A percentile compares a stretch with the other conserved stretches of the same genome.
phyloP scores from a whole-genome alignment of 2,329 filamentous ascomycete genomes.

The Diaporthe sp. region DNA sequence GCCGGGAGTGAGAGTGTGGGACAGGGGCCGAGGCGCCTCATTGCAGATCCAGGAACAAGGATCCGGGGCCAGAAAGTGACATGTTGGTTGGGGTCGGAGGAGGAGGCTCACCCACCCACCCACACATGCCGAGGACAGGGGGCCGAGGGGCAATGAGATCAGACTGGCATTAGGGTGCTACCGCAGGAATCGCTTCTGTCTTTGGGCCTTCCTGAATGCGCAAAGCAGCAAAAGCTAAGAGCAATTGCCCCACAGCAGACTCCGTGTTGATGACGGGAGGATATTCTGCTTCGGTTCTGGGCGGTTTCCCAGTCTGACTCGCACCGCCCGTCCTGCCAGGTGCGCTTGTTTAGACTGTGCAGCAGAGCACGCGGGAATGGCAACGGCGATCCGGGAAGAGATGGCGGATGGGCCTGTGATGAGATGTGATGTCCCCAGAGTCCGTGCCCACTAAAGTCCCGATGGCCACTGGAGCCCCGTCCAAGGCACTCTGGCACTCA shows the following conservation, averaged over 20 bases:
- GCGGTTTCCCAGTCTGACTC: not conserved
- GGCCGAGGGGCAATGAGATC: slow-evolving; percentile 9
- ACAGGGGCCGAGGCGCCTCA: slow-evolving; percentile 29
- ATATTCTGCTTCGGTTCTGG: not conserved
- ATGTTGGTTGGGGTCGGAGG: slow-evolving; percentile 22
- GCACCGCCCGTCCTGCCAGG: not conserved
- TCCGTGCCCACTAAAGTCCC: slow-evolving; percentile 17
- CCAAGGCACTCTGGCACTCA: no score
- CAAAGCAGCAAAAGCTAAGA: not conserved
- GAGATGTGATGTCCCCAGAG: slow-evolving; percentile 23
- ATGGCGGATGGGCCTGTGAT: slow-evolving; percentile 14
- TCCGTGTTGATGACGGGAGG: not conserved
- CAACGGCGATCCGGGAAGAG: slow-evolving; percentile 25
- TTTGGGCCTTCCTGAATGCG: slow-evolving; percentile 9
- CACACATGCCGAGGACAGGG: slow-evolving; percentile 23
- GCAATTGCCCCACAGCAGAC: slow-evolving; percentile 1
- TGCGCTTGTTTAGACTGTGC: not conserved
- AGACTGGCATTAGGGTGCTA: slow-evolving; percentile 18
- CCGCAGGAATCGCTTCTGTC: slow-evolving; percentile 22
- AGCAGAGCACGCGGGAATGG: slow-evolving; percentile 25
- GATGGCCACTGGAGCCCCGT: slow-evolving; percentile 5
- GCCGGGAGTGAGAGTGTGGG: slow-evolving; percentile 10
- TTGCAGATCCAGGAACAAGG: slow-evolving; percentile 35
- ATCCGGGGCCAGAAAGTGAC: slow-evolving; percentile 32
- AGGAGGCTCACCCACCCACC: slow-evolving; percentile 7